Evolutionary conservation across 176 grass and related monocot genomes (phyloP).

Genomic region (Bonia amplexicaulis): DNA sequence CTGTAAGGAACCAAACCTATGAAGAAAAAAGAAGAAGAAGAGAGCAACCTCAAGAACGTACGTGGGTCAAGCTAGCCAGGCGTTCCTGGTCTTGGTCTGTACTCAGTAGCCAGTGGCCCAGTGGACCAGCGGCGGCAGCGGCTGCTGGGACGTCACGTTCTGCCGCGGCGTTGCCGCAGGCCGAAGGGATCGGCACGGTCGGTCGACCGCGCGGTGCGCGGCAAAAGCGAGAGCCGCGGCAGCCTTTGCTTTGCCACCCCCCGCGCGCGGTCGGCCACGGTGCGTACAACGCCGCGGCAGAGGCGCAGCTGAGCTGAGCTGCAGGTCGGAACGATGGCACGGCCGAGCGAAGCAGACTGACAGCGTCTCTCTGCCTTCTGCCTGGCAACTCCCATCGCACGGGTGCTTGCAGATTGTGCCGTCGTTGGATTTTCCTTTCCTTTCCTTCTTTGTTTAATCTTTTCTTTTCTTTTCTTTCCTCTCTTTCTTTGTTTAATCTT

Average conservation of each 20-base stretch:
- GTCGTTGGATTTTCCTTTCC: too few relatives aligned
- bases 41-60: not conserved
- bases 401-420: not conserved
- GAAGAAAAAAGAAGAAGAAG: not conserved
- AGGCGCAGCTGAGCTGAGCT: not conserved
- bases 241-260: constrained; percentile 21
- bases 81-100: not conserved
- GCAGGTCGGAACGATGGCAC: not conserved
- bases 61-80: not conserved
- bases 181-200: not conserved
- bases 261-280: constrained; percentile 35
- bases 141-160: constrained; percentile 37
- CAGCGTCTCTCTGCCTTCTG: not conserved
- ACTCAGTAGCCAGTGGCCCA: not conserved
- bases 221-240: not conserved
- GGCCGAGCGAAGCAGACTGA: not conserved
- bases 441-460: not conserved
- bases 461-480: too few relatives aligned
- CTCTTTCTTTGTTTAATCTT: not conserved
- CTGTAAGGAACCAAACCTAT: not conserved
- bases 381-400: constrained; percentile 22
- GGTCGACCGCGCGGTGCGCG: not conserved
- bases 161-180: constrained; percentile 19
- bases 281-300: constrained; percentile 24
- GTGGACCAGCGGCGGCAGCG: not conserved